Conservation (phyloP, 306 rosid species). For the Vigna angularis region DNA sequence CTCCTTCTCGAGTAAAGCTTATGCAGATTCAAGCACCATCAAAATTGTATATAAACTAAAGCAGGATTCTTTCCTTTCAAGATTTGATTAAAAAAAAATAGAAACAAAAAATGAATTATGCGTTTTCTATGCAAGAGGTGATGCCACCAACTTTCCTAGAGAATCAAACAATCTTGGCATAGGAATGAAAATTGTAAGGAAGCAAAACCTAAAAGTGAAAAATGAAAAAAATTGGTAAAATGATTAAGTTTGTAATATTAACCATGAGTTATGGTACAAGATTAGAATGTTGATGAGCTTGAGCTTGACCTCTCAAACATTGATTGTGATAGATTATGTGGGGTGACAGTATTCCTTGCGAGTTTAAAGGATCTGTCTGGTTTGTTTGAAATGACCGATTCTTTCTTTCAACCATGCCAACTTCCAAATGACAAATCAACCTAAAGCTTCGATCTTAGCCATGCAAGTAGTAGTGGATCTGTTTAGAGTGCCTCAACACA, state of each 20-base stretch:
- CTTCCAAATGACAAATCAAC: too few relatives aligned
- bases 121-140: slow-evolving; percentile 22
- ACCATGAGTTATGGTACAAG: slow-evolving; percentile 30
- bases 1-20: slow-evolving; percentile 27
- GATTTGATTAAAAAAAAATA: background rate
- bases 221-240: slow-evolving; percentile 32
- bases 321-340: slow-evolving; percentile 39
- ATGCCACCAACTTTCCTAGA: slow-evolving; percentile 29
- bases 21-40: slow-evolving; percentile 23
- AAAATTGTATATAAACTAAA: slow-evolving; percentile 23
- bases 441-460: too few relatives aligned
- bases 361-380: slow-evolving; percentile 35
- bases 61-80: slow-evolving; percentile 13
- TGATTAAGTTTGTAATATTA: slow-evolving; percentile 35
- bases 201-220: background rate
- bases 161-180: slow-evolving; percentile 26
- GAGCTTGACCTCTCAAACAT: slow-evolving; percentile 29
- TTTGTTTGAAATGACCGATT: slow-evolving; percentile 45
- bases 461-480: too few relatives aligned
- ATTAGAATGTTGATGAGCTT: slow-evolving; percentile 38
- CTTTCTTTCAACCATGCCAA: slow-evolving; percentile 13
- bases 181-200: slow-evolving; percentile 36
- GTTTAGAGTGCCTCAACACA: too few relatives aligned
- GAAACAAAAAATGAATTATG: background rate
- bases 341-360: slow-evolving; percentile 35